Base-by-base conservation (phyloP, 352 stramenopile genomes). In the Thalassiosira gravida region DNA sequence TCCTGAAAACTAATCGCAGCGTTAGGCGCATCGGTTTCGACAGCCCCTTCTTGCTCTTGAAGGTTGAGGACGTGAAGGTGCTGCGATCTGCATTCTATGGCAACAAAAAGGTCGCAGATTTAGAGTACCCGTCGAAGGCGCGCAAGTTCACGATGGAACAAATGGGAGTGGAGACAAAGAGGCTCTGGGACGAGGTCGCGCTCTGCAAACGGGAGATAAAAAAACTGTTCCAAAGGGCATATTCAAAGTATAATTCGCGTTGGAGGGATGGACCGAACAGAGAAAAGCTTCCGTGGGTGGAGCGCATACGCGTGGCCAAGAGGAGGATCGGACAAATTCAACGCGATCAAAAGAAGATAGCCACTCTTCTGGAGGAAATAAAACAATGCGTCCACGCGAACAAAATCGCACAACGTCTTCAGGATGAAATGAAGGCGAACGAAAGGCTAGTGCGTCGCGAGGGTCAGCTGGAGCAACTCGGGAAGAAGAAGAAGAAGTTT, bases 1-100 rank as follows among this genome's bases (percentile, higher is more conserved):
- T 74, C 25, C 66, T 74, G 13, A 64, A 67, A 55, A 57, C 46
- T 11, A 74, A 74, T 52, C 16, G 66, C 8, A 74, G 66, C 53
- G 66, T 74, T n/a, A 2, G 50, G 13, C 66, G 20, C 39, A 69
- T 74, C n/a, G 42, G 29, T 8, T 74, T 74, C 39, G 66, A 74
- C 35, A 67, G 29, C 55, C 27, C 50, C 30, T 16, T 30, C 47
- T 71, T 67, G 22, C 2, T 57, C 3, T 50, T 74, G 9, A 44
- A 71, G 7, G 66, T 67, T 8, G 66, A 74, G 3, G 24, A 27
- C 35, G 53, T 67, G 7, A 74, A 68, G 32, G 55, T 47, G 22
- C 27, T 74, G n/a, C 14, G 66, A 55, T 7, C 24, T 52, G 66
- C 66, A 22, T 74, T 74, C 29, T 74, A 74, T 30, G 66, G 66